These are phyloP conservation scores for Ganoderma boninense DNA, from an alignment of 1,284 basidiomycete species.

Conservation along the genomic window DNA sequence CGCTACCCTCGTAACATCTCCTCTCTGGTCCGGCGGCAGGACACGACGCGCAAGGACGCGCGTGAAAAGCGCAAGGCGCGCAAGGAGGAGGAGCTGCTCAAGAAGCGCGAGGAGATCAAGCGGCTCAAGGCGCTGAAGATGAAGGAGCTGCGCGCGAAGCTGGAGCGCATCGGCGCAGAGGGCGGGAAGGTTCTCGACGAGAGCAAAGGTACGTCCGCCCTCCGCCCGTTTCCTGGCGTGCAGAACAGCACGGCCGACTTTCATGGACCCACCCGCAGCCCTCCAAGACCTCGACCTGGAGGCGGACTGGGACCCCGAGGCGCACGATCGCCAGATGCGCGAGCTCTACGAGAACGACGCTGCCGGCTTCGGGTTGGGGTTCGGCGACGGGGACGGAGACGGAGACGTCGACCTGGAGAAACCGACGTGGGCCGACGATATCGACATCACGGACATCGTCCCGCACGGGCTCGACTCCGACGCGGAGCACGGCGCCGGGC, in stretches of 20 bases:
- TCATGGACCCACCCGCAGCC: slow-evolving; percentile 52
- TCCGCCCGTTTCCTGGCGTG: background rate
- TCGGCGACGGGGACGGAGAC: slow-evolving; percentile 35
- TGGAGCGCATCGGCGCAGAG: slow-evolving; percentile 76
- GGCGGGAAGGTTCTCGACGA: slow-evolving; percentile 59
- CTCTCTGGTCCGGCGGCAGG: slow-evolving; percentile 78
- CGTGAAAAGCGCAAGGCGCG: slow-evolving; percentile 79
- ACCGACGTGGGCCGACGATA: slow-evolving; percentile 83
- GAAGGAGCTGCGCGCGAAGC: slow-evolving; percentile 81
- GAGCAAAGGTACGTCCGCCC: slow-evolving; percentile 57
- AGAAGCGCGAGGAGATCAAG: slow-evolving; percentile 82
- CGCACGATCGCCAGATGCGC: slow-evolving; percentile 82
- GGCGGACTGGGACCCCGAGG: slow-evolving; percentile 84
- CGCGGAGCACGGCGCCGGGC: slow-evolving; percentile 61
- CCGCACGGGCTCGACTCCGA: slow-evolving; percentile 30
- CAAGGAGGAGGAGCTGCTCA: slow-evolving; percentile 80
- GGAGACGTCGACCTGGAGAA: slow-evolving; percentile 56
- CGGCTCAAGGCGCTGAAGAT: slow-evolving; percentile 85
- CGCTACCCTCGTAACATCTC: slow-evolving; percentile 82
- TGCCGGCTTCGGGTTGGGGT: slow-evolving; percentile 52
- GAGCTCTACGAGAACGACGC: slow-evolving; percentile 67
- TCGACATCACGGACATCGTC: slow-evolving; percentile 79
- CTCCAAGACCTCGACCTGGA: slow-evolving; percentile 76
- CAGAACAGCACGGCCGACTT: background rate
- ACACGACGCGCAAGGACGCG: slow-evolving; percentile 84